Evolutionary conservation across 768 basidiomycete species (phyloP).

Genomic region (Gymnopilus junonius): DNA sequence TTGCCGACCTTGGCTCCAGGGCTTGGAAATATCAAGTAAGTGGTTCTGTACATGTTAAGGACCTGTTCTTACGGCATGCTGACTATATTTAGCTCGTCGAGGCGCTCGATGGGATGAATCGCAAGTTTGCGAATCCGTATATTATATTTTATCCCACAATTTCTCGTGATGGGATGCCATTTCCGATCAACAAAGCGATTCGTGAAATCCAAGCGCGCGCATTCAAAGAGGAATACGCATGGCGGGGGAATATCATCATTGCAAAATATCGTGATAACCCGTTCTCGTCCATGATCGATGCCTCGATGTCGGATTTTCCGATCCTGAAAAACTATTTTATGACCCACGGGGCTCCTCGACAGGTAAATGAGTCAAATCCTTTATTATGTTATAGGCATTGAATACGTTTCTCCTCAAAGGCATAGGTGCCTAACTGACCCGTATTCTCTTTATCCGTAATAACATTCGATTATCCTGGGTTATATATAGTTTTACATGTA

Average conservation of each 20-base stretch:
- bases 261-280: conserved; percentile 69
- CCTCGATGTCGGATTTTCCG: conserved; percentile 85
- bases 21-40: conserved; percentile 77
- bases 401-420: neutral
- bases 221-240: conserved; percentile 67
- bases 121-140: conserved; percentile 79
- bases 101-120: conserved; percentile 79
- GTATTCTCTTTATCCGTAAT: neutral
- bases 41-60: conserved; percentile 15
- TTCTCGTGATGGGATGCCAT: conserved; percentile 81
- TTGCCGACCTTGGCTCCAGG: conserved; percentile 71
- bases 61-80: conserved; percentile 15
- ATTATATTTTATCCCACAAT: conserved; percentile 79
- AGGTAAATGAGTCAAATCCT: conserved; percentile 24
- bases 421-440: neutral
- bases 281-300: conserved; percentile 65
- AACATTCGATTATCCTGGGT: neutral
- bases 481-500: conserved; percentile 4
- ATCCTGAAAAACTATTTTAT: conserved; percentile 80
- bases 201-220: conserved; percentile 71
- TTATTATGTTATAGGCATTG: neutral
- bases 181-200: conserved; percentile 78
- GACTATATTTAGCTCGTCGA: conserved; percentile 60
- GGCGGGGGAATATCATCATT: conserved; percentile 81
- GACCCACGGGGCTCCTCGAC: conserved; percentile 62